Base-by-base conservation (phyloP, 129 eudicot species). In the Deinandra increscens region DNA sequence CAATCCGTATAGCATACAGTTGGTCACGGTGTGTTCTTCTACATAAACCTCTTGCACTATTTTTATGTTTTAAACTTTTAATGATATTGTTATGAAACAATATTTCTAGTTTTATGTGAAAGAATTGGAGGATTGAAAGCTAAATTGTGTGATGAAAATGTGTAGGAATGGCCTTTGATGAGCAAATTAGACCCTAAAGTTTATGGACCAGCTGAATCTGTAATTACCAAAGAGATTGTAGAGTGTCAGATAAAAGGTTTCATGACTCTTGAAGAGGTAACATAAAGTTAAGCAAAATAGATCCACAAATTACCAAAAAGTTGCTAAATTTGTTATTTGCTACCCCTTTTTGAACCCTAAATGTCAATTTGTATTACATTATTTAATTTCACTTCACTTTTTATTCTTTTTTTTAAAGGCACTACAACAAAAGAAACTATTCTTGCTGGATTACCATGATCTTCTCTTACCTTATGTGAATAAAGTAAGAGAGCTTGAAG, bases 151-250 rank as follows among this genome's bases (percentile, higher is more conserved):
- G 43, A 51, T 78, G 10, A 43, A 7, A 38, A 49, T 38, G 9
- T 48, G 55, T 62, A 91, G 97, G 90, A 87, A 85, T 91, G 95
- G 97, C 95, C 95, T 10, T 31, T 91, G 80, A 83, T 60, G 77
- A 91, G 97, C 58, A 80, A 76, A 34, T 85, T 91, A 9, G 90
- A 87, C 73, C 88, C 97, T 12, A 51, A 73, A 41, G 78, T 77
- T 31, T 91, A 87, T 31, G 97, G 97, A 17, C 90, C 97, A 46
- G 79, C 84, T 0, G 92, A 87, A 74, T 87, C 90, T 9, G 84
- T 80, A 37, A 83, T 91, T 29, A 91, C 97, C 18, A 79, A 69
- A 71, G 88, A 87, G 70, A 39, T 80, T 9, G 72, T 87, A 1
- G 92, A 87, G 64, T 20, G 59, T 53, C 75, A 81, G 74, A 87